A percentile compares a stretch with the other conserved stretches of the same genome.
These are phyloP conservation scores for Mrakia hoshinonis DNA, from an alignment of 768 basidiomycete species.

Conservation along the genomic window DNA sequence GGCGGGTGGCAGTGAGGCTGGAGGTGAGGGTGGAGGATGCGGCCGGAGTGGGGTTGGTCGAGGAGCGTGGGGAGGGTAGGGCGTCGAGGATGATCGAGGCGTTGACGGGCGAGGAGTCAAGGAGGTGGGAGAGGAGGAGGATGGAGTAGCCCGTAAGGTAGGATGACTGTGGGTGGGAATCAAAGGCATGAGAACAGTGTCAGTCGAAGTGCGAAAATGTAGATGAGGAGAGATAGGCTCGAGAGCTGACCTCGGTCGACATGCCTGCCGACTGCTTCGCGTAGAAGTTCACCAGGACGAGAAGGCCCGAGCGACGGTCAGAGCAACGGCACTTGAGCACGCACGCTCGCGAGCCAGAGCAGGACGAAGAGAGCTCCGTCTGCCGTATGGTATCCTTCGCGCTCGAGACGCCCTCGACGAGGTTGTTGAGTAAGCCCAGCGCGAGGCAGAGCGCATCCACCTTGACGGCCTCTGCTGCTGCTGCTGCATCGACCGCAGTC, in stretches of 20 bases:
- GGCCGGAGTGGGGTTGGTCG: not conserved
- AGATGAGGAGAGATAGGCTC: not conserved
- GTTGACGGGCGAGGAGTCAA: slow-evolving; percentile 10
- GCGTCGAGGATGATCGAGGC: slow-evolving; percentile 21
- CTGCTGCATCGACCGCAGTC: not conserved
- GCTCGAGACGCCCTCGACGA: slow-evolving; percentile 4
- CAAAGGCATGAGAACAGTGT: not conserved
- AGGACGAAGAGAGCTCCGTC: slow-evolving; percentile 2
- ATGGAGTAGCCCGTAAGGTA: slow-evolving; percentile 26
- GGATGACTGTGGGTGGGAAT: slow-evolving; percentile 9
- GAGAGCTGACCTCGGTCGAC: slow-evolving; percentile 9
- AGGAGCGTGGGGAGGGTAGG: not conserved
- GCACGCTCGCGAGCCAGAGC: slow-evolving; percentile 8
- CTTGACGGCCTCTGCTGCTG: slow-evolving; percentile 4
- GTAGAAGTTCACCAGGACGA: slow-evolving; percentile 10
- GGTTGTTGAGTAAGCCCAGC: slow-evolving; percentile 20
- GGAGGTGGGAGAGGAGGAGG: slow-evolving; percentile 22
- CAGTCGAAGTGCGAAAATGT: not conserved
- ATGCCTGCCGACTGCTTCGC: not conserved
- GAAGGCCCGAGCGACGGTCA: slow-evolving; percentile 1
- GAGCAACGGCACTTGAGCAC: slow-evolving; percentile 20
- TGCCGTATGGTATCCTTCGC: slow-evolving; percentile 4
- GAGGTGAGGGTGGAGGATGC: not conserved
- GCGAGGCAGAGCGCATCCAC: slow-evolving; percentile 17
- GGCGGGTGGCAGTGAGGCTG: not conserved